Percentiles rank a stretch among this genome's conserved stretches.
phyloP scores from a whole-genome alignment of 2,329 filamentous ascomycete species.

The Sordariomycetes sp. region DNA sequence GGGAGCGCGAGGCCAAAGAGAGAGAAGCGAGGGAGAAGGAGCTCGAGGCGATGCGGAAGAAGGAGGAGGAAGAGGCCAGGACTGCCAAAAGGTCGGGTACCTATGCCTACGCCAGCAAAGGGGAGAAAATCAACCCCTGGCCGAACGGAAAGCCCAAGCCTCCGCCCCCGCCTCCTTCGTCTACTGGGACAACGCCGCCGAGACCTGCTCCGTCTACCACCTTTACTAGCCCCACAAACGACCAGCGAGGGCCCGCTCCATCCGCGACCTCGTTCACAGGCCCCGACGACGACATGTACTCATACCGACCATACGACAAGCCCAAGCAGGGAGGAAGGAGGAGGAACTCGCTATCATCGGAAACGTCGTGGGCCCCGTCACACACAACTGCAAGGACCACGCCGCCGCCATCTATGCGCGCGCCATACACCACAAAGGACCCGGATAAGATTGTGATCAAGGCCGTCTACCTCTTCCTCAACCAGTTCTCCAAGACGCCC shows the following conservation, averaged over 20 bases:
- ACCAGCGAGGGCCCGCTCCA: conserved; percentile 23
- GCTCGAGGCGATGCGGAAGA: conserved; percentile 9
- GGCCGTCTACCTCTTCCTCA: conserved; percentile 86
- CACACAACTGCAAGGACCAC: conserved; percentile 74
- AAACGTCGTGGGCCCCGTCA: conserved; percentile 76
- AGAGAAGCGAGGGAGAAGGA: conserved; percentile 18
- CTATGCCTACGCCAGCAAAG: conserved; percentile 53
- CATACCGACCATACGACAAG: conserved; percentile 66
- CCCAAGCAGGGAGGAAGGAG: conserved; percentile 44
- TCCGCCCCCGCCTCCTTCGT: conserved; percentile 14
- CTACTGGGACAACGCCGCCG: conserved; percentile 15
- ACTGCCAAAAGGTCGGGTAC: conserved; percentile 16
- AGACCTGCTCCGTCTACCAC: conserved; percentile 12
- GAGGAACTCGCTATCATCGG: conserved; percentile 49
- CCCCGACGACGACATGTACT: conserved; percentile 50
- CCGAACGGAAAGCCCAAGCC: conserved; percentile 41
- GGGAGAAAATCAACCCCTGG: conserved; percentile 59
- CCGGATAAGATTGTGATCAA: conserved; percentile 94
- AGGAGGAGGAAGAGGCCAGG: conserved; percentile 16
- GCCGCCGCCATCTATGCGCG: conserved; percentile 65
- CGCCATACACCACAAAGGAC: conserved; percentile 75
- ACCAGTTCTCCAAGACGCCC: conserved; percentile 76
- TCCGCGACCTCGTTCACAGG: conserved; percentile 45
- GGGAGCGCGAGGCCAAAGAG: conserved; percentile 24
- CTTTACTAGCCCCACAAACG: conserved; percentile 11